Conservation (phyloP, 139 green algal genomes). For the Chlamydomonas sp. region DNA sequence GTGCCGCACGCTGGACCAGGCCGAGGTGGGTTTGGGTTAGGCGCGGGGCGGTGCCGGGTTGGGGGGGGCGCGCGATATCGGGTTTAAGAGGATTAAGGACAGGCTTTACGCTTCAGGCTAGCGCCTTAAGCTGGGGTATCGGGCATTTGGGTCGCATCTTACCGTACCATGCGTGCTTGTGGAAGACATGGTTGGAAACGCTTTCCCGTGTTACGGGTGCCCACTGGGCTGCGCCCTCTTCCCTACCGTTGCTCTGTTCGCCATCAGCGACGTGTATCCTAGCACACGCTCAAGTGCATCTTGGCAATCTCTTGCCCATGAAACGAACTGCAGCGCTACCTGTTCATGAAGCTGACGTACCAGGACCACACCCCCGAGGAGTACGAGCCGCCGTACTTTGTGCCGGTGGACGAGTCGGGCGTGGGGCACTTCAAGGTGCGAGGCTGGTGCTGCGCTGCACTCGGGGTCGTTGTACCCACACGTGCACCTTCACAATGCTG, state of each 20-base stretch:
- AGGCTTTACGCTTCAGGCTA: too few relatives aligned
- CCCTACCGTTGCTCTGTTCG: too few relatives aligned
- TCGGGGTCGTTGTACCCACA: too few relatives aligned
- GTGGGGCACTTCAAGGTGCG: slow-evolving; percentile 71
- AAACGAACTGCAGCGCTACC: slow-evolving; percentile 63
- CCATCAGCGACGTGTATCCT: background rate
- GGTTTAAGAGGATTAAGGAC: too few relatives aligned
- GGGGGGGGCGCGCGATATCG: too few relatives aligned
- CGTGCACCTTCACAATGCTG: background rate
- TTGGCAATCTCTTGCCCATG: background rate
- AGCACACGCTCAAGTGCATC: background rate
- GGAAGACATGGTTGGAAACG: too few relatives aligned
- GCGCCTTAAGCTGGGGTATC: too few relatives aligned
- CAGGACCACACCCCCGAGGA: slow-evolving; percentile 78
- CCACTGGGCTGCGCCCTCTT: too few relatives aligned
- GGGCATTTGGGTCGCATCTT: too few relatives aligned
- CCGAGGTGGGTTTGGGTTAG: slow-evolving; percentile 53
- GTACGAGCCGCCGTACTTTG: slow-evolving; percentile 86
- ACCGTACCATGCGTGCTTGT: too few relatives aligned
- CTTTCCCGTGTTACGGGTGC: too few relatives aligned
- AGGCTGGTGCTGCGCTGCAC: too few relatives aligned
- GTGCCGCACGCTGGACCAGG: slow-evolving; percentile 74
- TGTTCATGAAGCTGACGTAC: slow-evolving; percentile 88
- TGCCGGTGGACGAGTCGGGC: slow-evolving; percentile 42
- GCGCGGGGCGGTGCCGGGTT: background rate